Conservation (phyloP, 495 filamentous ascomycete species). For the Penicillium bialowiezense region DNA sequence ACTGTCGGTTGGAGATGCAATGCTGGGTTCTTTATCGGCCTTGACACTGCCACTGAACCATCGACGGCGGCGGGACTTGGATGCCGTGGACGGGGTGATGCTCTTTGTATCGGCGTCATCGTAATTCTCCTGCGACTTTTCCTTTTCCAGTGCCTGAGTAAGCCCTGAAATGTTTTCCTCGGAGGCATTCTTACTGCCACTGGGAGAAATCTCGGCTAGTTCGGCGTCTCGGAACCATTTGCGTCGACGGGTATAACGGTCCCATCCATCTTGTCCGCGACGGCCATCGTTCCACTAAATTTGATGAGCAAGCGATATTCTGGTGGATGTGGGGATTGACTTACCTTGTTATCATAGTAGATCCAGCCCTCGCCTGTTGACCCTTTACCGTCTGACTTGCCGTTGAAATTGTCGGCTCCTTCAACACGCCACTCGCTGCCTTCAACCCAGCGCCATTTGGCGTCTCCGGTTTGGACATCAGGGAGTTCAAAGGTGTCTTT, state of each 20-base stretch:
- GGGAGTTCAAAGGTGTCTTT: slow-evolving; percentile 85
- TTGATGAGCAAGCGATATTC: slow-evolving; percentile 2
- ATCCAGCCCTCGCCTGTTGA: slow-evolving; percentile 81
- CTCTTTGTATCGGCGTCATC: slow-evolving; percentile 30
- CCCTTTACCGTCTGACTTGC: slow-evolving; percentile 31
- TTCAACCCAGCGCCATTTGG: slow-evolving; percentile 86
- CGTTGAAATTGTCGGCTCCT: slow-evolving; percentile 55
- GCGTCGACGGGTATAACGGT: slow-evolving; percentile 84
- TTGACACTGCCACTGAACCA: slow-evolving; percentile 42
- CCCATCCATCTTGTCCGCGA: slow-evolving; percentile 88
- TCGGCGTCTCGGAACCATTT: slow-evolving; percentile 98
- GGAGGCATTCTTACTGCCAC: slow-evolving; percentile 24
- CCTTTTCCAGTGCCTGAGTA: slow-evolving; percentile 31
- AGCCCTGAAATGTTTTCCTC: slow-evolving; percentile 28
- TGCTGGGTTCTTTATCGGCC: slow-evolving; percentile 27
- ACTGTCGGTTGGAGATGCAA: slow-evolving; percentile 15
- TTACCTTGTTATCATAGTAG: slow-evolving; percentile 96
- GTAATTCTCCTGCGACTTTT: slow-evolving; percentile 16
- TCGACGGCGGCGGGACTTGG: slow-evolving; percentile 35
- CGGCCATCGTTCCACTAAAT: slow-evolving; percentile 86
- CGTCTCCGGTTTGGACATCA: slow-evolving; percentile 75
- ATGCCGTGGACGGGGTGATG: slow-evolving; percentile 30
- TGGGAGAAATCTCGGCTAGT: slow-evolving; percentile 69
- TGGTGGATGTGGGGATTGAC: not conserved
- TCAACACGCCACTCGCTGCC: slow-evolving; percentile 86